Percentiles rank a stretch among this genome's conserved stretches.
These are phyloP conservation scores for Trichoderma atroviride DNA, from an alignment of 2,329 filamentous ascomycete genomes.

Conservation along the genomic window DNA sequence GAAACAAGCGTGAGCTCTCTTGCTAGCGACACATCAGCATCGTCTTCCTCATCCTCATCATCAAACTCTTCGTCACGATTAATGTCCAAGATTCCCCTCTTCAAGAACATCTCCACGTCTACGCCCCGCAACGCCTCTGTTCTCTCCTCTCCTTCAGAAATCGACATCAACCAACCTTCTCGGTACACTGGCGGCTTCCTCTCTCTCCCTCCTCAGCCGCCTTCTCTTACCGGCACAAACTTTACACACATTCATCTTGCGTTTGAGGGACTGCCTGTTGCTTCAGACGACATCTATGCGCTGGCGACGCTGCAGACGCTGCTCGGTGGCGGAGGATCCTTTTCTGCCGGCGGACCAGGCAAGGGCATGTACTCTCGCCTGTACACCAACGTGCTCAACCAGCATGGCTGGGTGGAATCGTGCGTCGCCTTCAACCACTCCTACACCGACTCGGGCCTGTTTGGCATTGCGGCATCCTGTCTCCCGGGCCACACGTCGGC, in stretches of 20 bases:
- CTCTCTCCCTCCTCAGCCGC: slow-evolving; percentile 77
- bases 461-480: slow-evolving; percentile 89
- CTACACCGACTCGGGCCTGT: slow-evolving; percentile 93
- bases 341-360: slow-evolving; percentile 92
- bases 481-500: slow-evolving; percentile 73
- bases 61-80: slow-evolving; percentile 58
- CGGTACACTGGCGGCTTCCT: slow-evolving; percentile 95
- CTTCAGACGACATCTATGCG: slow-evolving; percentile 90
- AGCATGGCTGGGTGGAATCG: slow-evolving; percentile 95
- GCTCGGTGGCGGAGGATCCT: slow-evolving; percentile 92
- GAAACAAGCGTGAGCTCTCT: slow-evolving; percentile 55
- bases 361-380: slow-evolving; percentile 99
- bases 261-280: slow-evolving; percentile 92
- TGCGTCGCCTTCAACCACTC: slow-evolving; percentile 97
- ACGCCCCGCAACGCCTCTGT: slow-evolving; percentile 64
- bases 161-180: slow-evolving; percentile 66
- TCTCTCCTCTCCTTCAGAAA: slow-evolving; percentile 47
- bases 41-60: slow-evolving; percentile 36
- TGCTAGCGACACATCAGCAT: slow-evolving; percentile 42
- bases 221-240: slow-evolving; percentile 74
- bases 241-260: slow-evolving; percentile 94
- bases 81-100: slow-evolving; percentile 82
- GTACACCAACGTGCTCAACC: slow-evolving; percentile 97
- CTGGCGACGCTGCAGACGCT: slow-evolving; percentile 94
- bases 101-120: slow-evolving; percentile 85